Evolutionary conservation across 2,329 filamentous ascomycete species (phyloP), one percentile per base, ranked within the genome.

Genomic region (Chalaropsis ovoidea): DNA sequence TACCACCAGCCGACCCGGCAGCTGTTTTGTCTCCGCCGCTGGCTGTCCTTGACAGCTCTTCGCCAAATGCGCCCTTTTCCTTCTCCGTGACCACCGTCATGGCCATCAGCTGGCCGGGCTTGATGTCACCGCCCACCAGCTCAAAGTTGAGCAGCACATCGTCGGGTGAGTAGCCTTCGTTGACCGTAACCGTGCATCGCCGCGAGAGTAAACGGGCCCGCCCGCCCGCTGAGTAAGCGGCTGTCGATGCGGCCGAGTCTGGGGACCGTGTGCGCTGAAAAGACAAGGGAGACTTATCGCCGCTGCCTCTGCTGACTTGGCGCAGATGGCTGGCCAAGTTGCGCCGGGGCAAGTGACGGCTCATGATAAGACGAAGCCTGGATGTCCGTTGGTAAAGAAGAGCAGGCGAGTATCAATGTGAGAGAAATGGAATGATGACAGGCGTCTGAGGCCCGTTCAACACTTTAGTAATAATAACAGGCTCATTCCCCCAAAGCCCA

Each of bases 81-180:
- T 84, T 82, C 8, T 80, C 73, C 69, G 80, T 83, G 62, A 86
- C 72, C 5, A 85, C 80, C 24, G 86, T 79, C 61, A 95, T 86
- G 70, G 90, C 87, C 75, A 94, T 85, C 65, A 95, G 77, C 68
- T 83, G 82, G 31, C 88, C 89, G 0, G 84, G 78, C 66, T 81
- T 81, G 68, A 90, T 79, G 58, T 82, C 80, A 56, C 80, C 78
- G 64, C 84, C 82, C 67, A 93, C 83, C 17, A 86, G 80, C 65
- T 89, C 85, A 67, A 87, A 80, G 72, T 93, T 94, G 71, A 95
- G 81, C 24, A 94, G 79, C 56, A 94, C 86, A 70, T 93, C 89
- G 71, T 95, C 89, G 66, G 82, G 82, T 8, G 87, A 86, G 71
- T 91, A 87, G 52, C 82, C 84, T 69, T 95, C 89, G 73, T 92